Conservation (phyloP, 495 filamentous ascomycete genomes). For the Annulohypoxylon bovei region DNA sequence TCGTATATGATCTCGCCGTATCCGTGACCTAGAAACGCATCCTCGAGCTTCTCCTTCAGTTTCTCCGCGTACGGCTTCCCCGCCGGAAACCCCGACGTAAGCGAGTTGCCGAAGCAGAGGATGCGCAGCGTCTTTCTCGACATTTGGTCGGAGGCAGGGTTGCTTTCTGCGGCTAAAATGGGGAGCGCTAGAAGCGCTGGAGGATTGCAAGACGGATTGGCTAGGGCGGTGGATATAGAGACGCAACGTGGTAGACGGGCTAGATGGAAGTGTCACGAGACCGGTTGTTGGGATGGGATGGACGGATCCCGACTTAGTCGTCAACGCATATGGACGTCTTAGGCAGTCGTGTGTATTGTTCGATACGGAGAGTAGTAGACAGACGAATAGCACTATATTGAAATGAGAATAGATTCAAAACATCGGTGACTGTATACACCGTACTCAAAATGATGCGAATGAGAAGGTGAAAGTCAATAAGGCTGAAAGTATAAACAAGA, state of each 20-base stretch:
- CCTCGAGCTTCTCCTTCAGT: slow-evolving; percentile 51
- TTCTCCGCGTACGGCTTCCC: slow-evolving; percentile 62
- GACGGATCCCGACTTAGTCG: not conserved
- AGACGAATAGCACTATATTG: not conserved
- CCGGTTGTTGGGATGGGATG: slow-evolving; percentile 2
- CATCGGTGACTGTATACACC: not conserved
- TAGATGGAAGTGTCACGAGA: slow-evolving; percentile 14
- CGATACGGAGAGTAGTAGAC: not conserved
- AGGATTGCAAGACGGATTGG: not conserved
- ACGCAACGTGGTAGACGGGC: not conserved
- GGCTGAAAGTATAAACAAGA: slow-evolving; percentile 6
- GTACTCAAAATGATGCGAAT: not conserved
- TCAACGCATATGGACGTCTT: slow-evolving; percentile 13
- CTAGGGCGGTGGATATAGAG: not conserved
- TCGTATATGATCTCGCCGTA: slow-evolving; percentile 45
- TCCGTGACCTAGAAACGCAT: slow-evolving; percentile 49
- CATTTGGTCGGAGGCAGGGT: slow-evolving; percentile 6
- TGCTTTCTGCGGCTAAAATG: not conserved
- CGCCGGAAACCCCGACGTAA: slow-evolving; percentile 65
- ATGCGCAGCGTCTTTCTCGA: slow-evolving; percentile 52
- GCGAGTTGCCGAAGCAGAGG: slow-evolving; percentile 72
- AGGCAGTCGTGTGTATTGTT: not conserved
- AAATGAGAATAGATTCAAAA: not conserved
- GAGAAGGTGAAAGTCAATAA: not conserved
- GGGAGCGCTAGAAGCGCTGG: not conserved